These are phyloP conservation scores for Cladophialophora yegresii DNA, from an alignment of 2,329 filamentous ascomycete species.

Conservation along the genomic window DNA sequence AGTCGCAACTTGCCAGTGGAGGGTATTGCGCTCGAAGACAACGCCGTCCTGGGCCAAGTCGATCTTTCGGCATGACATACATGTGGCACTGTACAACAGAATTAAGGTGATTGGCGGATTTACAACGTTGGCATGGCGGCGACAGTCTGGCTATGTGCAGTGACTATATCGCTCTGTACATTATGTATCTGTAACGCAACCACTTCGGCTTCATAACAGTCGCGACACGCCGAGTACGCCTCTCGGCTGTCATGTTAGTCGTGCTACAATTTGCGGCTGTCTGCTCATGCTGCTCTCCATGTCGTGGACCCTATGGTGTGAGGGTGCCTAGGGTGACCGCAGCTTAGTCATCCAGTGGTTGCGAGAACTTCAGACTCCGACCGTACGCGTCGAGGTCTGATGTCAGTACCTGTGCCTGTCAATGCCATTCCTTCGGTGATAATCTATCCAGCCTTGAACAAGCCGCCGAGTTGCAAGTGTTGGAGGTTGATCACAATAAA, in stretches of 20 bases:
- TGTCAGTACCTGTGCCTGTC: not conserved
- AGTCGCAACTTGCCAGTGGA: constrained; percentile 1
- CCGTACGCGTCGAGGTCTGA: not conserved
- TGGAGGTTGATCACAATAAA: not conserved
- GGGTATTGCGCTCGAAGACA: not conserved
- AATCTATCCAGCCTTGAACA: not conserved
- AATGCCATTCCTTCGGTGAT: not conserved
- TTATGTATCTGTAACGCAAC: not conserved
- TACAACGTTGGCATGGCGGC: constrained; percentile 4
- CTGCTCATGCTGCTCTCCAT: not conserved
- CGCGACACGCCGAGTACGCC: not conserved
- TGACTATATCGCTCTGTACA: not conserved
- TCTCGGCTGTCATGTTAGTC: not conserved
- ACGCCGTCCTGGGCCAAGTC: not conserved
- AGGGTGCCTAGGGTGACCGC: not conserved
- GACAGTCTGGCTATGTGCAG: not conserved
- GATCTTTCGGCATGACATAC: not conserved
- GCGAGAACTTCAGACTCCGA: not conserved
- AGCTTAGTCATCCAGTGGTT: constrained; percentile 3
- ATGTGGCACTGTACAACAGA: not conserved
- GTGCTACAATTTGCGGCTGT: not conserved
- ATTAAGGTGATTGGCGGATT: not conserved
- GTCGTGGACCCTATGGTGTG: not conserved
- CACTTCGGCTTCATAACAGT: not conserved
- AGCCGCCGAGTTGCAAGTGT: not conserved